phyloP scores from a whole-genome alignment of 2,329 filamentous ascomycete genomes.

The Arthrobotrys megalospora region DNA sequence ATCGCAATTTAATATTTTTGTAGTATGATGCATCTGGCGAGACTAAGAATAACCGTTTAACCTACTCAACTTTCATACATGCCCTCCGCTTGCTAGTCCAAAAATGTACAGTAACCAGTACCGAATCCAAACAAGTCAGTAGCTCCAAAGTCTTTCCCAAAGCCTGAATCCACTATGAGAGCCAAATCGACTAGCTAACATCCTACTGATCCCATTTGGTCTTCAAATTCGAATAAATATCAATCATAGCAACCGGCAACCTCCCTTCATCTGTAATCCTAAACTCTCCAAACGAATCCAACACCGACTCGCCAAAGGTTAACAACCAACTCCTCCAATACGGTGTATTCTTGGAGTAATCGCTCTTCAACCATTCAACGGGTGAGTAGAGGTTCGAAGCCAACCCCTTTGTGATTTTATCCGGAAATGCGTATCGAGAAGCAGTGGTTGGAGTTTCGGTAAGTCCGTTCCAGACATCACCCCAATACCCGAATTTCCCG shows the following conservation, averaged over 20 bases:
- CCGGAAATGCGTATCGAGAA: conserved; percentile 14
- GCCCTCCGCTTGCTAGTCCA: too few species aligned
- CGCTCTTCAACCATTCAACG: conserved; percentile 37
- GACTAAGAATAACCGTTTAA: too few species aligned
- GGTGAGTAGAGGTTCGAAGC: not conserved
- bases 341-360: conserved; percentile 32
- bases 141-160: not conserved
- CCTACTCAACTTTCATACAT: too few species aligned
- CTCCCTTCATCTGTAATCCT: conserved; percentile 28
- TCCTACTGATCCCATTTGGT: conserved; percentile 59
- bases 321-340: conserved; percentile 55
- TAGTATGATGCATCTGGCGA: too few species aligned
- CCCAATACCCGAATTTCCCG: conserved; percentile 64
- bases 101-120: too few species aligned
- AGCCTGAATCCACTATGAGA: not conserved
- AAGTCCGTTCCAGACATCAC: conserved; percentile 65
- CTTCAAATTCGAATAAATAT: conserved; percentile 55
- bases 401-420: conserved; percentile 29
- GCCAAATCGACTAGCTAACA: not conserved
- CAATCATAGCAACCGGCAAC: conserved; percentile 56
- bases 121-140: not conserved
- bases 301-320: conserved; percentile 42
- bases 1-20: too few species aligned
- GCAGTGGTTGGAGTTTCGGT: conserved; percentile 19
- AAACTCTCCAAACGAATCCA: conserved; percentile 52